phyloP scores from a whole-genome alignment of 1,139 yeast genomes.

The Kurtzmaniella natalensis region DNA sequence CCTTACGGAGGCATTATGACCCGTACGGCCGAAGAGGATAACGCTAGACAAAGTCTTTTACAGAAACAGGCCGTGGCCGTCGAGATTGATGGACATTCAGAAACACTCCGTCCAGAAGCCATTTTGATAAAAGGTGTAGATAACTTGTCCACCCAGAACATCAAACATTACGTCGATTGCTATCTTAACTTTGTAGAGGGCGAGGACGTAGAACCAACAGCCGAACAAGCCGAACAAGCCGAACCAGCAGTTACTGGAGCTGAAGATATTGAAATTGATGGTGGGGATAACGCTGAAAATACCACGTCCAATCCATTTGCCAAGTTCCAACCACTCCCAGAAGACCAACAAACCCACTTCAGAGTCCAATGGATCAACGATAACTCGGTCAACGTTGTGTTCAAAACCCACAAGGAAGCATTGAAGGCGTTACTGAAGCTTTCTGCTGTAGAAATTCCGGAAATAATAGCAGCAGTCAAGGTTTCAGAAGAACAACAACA shows the following conservation, averaged over 20 bases:
- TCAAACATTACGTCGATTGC: slow-evolving; percentile 51
- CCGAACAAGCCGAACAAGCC: neutral
- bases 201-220: slow-evolving; percentile 6
- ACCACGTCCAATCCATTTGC: neutral
- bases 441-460: slow-evolving; percentile 18
- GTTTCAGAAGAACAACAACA: slow-evolving; percentile 5
- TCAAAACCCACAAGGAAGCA: slow-evolving; percentile 42
- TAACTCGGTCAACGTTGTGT: slow-evolving; percentile 51
- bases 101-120: slow-evolving; percentile 44
- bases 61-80: slow-evolving; percentile 34
- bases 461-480: slow-evolving; percentile 14
- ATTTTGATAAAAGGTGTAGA: slow-evolving; percentile 62
- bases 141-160: slow-evolving; percentile 59
- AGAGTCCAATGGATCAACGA: slow-evolving; percentile 72
- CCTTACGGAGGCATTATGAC: slow-evolving; percentile 45
- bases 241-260: no score
- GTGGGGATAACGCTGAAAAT: neutral
- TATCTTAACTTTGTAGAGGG: slow-evolving; percentile 37
- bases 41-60: slow-evolving; percentile 26
- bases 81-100: slow-evolving; percentile 25
- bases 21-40: slow-evolving; percentile 37
- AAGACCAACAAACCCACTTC: slow-evolving; percentile 31
- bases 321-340: slow-evolving; percentile 22
- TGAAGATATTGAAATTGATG: neutral
- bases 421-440: slow-evolving; percentile 33